Evolutionary conservation across 208 protist species (phyloP).

Genomic region (Trypanosoma vivax): DNA sequence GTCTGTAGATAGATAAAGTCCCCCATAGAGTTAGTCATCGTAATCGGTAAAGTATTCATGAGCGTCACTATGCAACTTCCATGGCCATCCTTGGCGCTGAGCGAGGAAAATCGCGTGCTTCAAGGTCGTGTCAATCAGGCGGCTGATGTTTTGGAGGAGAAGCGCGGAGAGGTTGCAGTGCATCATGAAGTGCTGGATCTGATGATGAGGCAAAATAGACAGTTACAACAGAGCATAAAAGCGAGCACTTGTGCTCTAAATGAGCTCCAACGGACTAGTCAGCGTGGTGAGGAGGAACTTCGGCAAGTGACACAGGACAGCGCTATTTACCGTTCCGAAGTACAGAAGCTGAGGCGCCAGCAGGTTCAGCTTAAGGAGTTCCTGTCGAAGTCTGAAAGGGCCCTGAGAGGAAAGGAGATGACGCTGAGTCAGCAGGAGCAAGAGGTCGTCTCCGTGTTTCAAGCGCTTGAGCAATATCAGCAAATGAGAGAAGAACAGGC

Average conservation of each 20-base stretch:
- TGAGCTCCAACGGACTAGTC: constrained; percentile 12
- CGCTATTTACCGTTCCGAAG: constrained; percentile 6
- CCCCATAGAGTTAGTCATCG: constrained; percentile 14
- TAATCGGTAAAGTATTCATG: not conserved
- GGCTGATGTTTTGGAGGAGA: constrained; percentile 19
- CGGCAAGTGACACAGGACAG: constrained; percentile 15
- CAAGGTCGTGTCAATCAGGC: constrained; percentile 10
- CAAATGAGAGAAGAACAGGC: constrained; percentile 34
- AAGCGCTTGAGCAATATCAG: constrained; percentile 7
- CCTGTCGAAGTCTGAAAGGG: not conserved
- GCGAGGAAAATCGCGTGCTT: constrained; percentile 51
- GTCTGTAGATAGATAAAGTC: constrained; percentile 1
- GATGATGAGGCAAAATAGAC: constrained; percentile 27
- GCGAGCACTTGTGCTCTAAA: constrained; percentile 6
- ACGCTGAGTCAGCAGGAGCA: constrained; percentile 1
- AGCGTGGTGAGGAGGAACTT: constrained; percentile 20
- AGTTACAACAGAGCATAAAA: constrained; percentile 24
- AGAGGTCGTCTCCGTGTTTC: not conserved
- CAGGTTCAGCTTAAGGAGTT: constrained; percentile 17
- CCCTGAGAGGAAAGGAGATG: not conserved
- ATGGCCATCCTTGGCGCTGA: constrained; percentile 59
- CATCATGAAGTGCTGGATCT: constrained; percentile 30
- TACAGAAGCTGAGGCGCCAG: constrained; percentile 9
- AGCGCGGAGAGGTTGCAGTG: constrained; percentile 23
- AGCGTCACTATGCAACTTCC: constrained; percentile 26